phyloP scores from a whole-genome alignment of 192 early-diverging fungal genomes.

The Entomortierella chlamydospora region DNA sequence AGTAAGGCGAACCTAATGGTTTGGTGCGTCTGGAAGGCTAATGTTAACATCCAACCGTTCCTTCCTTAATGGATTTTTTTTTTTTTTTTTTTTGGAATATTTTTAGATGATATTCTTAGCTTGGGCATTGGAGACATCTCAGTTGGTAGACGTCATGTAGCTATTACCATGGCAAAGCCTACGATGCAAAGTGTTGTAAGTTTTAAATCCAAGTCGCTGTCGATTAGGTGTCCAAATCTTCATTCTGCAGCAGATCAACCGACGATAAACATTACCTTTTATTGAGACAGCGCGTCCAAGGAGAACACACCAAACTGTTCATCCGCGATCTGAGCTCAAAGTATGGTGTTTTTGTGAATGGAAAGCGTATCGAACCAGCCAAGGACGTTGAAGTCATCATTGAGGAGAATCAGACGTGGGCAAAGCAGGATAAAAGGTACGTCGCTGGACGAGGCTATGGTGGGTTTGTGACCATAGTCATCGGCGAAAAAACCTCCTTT shows the following conservation, averaged over 20 bases:
- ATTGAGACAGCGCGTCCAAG: conserved; percentile 15
- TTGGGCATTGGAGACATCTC: conserved; percentile 23
- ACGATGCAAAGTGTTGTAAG: conserved; percentile 41
- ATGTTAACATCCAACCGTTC: not conserved
- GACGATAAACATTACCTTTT: no score
- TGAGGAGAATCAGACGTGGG: conserved; percentile 5
- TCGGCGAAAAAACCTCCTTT: conserved; percentile 42
- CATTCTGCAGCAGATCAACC: no score
- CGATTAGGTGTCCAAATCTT: no score
- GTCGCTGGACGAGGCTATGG: conserved; percentile 48
- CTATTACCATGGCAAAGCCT: conserved; percentile 20
- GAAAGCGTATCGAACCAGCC: conserved; percentile 13
- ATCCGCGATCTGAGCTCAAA: conserved; percentile 38
- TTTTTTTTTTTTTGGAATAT: not conserved
- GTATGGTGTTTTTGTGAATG: conserved; percentile 21
- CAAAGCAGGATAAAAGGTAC: conserved; percentile 5
- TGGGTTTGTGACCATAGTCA: conserved; percentile 20
- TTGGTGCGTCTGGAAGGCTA: no score
- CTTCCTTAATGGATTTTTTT: not conserved
- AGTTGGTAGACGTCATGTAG: conserved; percentile 37
- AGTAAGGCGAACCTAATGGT: not conserved
- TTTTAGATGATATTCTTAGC: conserved; percentile 16
- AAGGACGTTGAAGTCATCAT: conserved; percentile 28
- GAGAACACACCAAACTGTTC: conserved; percentile 25
- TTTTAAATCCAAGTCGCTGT: no score